Percentiles rank a stretch among this genome's conserved stretches.
These are phyloP conservation scores for Volvox carteri DNA, from an alignment of 163 green algal genomes.

Conservation along the genomic window DNA sequence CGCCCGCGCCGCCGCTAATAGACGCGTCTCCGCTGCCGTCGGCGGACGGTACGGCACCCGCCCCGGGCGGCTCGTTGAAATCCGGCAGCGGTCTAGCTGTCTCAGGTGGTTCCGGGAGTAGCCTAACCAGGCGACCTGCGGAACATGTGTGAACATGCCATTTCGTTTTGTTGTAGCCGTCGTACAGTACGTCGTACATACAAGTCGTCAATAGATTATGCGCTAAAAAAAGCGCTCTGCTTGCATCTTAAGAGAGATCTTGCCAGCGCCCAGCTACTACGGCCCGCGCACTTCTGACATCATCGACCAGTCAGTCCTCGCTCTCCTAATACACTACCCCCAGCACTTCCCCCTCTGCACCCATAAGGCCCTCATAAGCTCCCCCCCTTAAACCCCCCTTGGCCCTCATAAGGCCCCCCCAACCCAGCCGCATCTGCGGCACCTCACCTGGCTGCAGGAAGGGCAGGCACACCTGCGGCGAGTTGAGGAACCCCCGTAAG, in stretches of 20 bases:
- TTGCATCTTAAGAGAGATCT: no score
- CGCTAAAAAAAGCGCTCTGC: no score
- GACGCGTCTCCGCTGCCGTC: neutral
- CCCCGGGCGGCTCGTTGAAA: conserved; percentile 31
- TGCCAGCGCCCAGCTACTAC: no score
- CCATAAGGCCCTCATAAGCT: neutral
- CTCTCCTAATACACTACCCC: neutral
- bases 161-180: no score
- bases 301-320: neutral
- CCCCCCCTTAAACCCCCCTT: no score
- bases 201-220: no score
- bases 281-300: neutral
- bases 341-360: neutral
- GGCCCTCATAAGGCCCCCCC: no score
- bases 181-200: no score
- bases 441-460: conserved; percentile 87
- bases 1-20: neutral
- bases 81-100: conserved; percentile 49
- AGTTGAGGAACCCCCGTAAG: conserved; percentile 61
- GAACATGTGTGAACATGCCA: neutral
- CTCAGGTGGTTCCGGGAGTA: conserved; percentile 56
- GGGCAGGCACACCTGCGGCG: conserved; percentile 71
- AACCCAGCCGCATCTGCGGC: neutral
- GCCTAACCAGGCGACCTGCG: conserved; percentile 53
- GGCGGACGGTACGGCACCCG: neutral